Conservation (phyloP, 306 rosid species). For the Gastrolobium bilobum region DNA sequence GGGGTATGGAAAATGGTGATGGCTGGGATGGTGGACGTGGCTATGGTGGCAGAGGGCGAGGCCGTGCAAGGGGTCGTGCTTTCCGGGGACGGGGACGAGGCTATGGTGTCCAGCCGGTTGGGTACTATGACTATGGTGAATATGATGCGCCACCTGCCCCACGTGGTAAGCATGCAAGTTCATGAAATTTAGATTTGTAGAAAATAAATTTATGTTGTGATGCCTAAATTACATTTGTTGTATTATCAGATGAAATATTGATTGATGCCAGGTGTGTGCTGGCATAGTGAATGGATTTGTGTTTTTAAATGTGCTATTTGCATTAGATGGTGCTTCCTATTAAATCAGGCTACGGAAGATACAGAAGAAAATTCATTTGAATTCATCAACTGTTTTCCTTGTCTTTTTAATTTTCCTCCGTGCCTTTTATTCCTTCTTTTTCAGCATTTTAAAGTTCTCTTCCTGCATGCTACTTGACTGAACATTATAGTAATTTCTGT, state of each 20-base stretch:
- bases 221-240: conserved; percentile 4
- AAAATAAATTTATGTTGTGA: conserved; percentile 11
- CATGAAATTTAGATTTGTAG: conserved; percentile 12
- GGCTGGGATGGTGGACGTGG: conserved; percentile 83
- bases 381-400: background rate
- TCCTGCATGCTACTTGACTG: background rate
- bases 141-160: conserved; percentile 70
- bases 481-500: background rate
- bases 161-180: conserved; percentile 62
- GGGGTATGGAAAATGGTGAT: conserved; percentile 76
- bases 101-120: conserved; percentile 58
- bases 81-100: conserved; percentile 64
- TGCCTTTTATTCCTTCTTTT: conserved; percentile 17
- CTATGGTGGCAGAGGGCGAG: conserved; percentile 81
- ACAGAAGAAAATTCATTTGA: conserved; percentile 4
- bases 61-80: conserved; percentile 70
- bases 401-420: background rate
- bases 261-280: background rate
- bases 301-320: conserved; percentile 13
- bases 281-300: background rate
- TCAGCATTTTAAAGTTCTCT: no score
- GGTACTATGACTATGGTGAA: no score
- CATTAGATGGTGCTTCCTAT: background rate
- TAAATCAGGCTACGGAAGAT: background rate
- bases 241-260: conserved; percentile 5